These are phyloP conservation scores for Penicillium mononematosum DNA, from an alignment of 495 filamentous ascomycete genomes.

Conservation along the genomic window DNA sequence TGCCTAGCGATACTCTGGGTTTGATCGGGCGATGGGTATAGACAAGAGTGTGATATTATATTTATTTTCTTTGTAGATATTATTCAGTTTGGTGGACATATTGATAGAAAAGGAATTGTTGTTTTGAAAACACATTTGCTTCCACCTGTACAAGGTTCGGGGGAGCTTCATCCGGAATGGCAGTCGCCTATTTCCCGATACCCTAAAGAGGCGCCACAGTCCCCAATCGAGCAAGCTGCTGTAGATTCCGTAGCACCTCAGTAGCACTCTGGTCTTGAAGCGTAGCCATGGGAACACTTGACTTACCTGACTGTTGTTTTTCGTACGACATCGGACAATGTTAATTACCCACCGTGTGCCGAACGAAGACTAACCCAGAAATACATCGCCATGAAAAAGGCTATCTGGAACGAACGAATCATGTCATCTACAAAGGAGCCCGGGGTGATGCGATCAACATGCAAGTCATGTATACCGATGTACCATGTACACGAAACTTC, in stretches of 20 bases:
- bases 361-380: neutral
- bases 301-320: neutral
- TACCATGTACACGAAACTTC: conserved; percentile 1
- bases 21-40: neutral
- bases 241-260: neutral
- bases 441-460: neutral
- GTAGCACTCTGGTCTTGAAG: neutral
- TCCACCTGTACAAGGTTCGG: neutral
- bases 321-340: conserved; percentile 5
- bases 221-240: neutral
- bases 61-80: neutral
- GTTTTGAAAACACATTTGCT: neutral
- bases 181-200: neutral
- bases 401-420: conserved; percentile 1
- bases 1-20: neutral
- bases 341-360: neutral
- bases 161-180: neutral
- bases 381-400: neutral
- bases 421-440: neutral
- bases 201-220: neutral
- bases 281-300: neutral
- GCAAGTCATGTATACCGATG: conserved; percentile 10
- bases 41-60: neutral
- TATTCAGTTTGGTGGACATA: neutral
- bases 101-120: neutral